These are phyloP conservation scores for Fusarium setosum DNA, from an alignment of 2,329 filamentous ascomycete species.

Conservation along the genomic window DNA sequence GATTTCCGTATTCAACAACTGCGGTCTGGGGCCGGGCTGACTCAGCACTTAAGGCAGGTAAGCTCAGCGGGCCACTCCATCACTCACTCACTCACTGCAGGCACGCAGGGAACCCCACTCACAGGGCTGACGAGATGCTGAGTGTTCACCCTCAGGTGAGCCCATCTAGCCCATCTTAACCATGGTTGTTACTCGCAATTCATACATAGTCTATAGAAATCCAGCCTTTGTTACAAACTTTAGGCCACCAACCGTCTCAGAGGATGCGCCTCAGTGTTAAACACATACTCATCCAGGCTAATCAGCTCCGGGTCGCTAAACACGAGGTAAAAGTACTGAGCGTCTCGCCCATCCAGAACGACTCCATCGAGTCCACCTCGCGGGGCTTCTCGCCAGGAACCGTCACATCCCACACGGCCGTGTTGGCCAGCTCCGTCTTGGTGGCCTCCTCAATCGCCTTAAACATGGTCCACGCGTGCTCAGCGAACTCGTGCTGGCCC, in stretches of 20 bases:
- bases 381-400: conserved; percentile 44
- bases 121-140: conserved; percentile 32
- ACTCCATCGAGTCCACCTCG: conserved; percentile 72
- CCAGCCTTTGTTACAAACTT: not conserved
- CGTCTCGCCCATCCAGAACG: conserved; percentile 45
- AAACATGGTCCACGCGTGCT: conserved; percentile 67
- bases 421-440: conserved; percentile 59
- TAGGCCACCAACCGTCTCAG: conserved; percentile 28
- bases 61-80: not conserved
- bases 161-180: too few relatives aligned
- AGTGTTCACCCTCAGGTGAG: too few relatives aligned
- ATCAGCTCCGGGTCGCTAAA: conserved; percentile 58
- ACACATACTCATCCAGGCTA: conserved; percentile 41
- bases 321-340: conserved; percentile 43
- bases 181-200: not conserved
- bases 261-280: conserved; percentile 43
- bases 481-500: conserved; percentile 56
- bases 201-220: not conserved
- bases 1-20: conserved; percentile 45
- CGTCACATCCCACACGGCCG: conserved; percentile 57
- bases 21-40: conserved; percentile 30
- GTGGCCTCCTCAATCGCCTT: conserved; percentile 59
- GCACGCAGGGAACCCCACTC: conserved; percentile 12
- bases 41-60: conserved; percentile 31
- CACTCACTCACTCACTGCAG: not conserved